phyloP scores from a whole-genome alignment of 1,284 basidiomycete genomes.

The Flammula alnicola region DNA sequence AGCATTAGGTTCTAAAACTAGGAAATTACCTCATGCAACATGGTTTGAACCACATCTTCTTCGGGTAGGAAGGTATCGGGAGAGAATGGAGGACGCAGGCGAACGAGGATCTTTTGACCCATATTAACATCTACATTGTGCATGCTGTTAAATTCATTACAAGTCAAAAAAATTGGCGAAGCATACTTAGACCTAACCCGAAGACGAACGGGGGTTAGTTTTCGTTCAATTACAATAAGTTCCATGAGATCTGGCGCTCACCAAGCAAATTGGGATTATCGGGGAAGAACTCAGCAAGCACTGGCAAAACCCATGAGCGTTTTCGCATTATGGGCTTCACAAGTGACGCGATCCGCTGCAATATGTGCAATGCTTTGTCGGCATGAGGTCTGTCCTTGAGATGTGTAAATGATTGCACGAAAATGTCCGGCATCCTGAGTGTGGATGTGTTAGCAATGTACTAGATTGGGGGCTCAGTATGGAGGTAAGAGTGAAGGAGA shows the following conservation, averaged over 20 bases:
- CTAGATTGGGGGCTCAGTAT: neutral
- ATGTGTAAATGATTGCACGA: slow-evolving; percentile 68
- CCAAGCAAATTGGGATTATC: slow-evolving; percentile 75
- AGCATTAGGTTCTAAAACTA: neutral
- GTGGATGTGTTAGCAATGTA: slow-evolving; percentile 1
- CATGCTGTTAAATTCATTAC: slow-evolving; percentile 6
- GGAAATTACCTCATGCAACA: slow-evolving; percentile 80
- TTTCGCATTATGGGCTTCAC: slow-evolving; percentile 92
- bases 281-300: slow-evolving; percentile 86
- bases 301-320: slow-evolving; percentile 79
- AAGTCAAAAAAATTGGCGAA: neutral
- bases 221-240: neutral
- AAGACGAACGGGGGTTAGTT: neutral
- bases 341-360: slow-evolving; percentile 77
- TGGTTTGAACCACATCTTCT: slow-evolving; percentile 74
- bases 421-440: slow-evolving; percentile 43
- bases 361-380: slow-evolving; percentile 62
- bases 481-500: neutral
- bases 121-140: slow-evolving; percentile 65
- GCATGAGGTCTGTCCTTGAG: slow-evolving; percentile 65
- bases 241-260: slow-evolving; percentile 37
- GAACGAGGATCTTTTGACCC: slow-evolving; percentile 81
- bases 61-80: slow-evolving; percentile 77
- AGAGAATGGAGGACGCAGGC: slow-evolving; percentile 73
- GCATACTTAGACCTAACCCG: slow-evolving; percentile 46